Evolutionary conservation across 2,329 filamentous ascomycete genomes (phyloP), one percentile per base, ranked within the genome.

Genomic region (Nemania sp.): DNA sequence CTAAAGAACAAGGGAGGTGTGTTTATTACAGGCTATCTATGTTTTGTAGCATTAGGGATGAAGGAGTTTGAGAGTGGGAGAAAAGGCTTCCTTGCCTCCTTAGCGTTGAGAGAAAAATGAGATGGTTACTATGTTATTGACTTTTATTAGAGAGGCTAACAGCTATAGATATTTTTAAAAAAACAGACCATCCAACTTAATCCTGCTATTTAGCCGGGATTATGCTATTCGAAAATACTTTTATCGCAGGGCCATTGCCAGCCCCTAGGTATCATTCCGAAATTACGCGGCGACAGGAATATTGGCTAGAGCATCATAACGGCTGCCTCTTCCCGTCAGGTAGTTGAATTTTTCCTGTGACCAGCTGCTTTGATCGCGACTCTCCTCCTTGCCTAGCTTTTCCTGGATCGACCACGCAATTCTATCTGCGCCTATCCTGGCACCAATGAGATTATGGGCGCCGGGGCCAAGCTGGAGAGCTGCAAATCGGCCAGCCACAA

Each of bases 401-500:
- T 91, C 88, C 71, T 91, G 86, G 57, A 93, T 84, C 0, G 87
- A 88, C 90, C 90, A 92, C 0, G 88, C 88, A 54, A 93, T 88
- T 57, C 92, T 85, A 80, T 94, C 92, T 0, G 92, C 92, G 0
- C 91, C 91, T 27, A 90, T 76, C 70, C 92, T 86, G 2, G 91
- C 91, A 0, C 92, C 92, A 29, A 91, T 92, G 3, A 94, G 81
- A 76, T 94, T 94, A 0, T 87, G 88, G 0, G 90, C 91, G 0
- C 89, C 91, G 11, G 92, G 92, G 0, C 92, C 92, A 0, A 95
- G 80, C 64, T 89, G 85, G 72, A 95, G 77, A 0, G 85, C 88
- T 0, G 90, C 92, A 41, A 94, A 80, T 60, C 88, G 84, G 1
- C 91, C 92, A 0, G 90, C 89, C 66, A 92, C 79, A 74, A 93